These are phyloP conservation scores for Drechslerella dactyloides DNA, from an alignment of 2,329 filamentous ascomycete genomes.

Conservation along the genomic window DNA sequence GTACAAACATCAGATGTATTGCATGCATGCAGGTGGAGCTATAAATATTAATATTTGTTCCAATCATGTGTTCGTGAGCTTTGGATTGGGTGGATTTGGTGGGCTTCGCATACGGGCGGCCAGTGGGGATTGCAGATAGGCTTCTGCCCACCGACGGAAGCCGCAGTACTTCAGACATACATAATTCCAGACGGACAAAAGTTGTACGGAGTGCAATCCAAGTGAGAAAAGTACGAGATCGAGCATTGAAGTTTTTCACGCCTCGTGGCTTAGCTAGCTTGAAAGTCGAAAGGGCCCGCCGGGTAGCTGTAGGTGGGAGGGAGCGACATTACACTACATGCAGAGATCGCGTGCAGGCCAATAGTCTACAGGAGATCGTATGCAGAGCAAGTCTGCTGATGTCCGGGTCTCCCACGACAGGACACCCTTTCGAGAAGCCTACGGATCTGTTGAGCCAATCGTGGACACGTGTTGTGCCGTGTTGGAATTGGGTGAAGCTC, in stretches of 20 bases:
- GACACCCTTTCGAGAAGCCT: no score
- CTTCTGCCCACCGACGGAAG: slow-evolving; percentile 21
- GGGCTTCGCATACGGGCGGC: background rate
- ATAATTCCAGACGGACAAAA: no score
- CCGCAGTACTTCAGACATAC: slow-evolving; percentile 15
- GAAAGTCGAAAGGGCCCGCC: background rate
- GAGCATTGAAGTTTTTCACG: no score
- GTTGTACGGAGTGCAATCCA: no score
- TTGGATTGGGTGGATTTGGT: slow-evolving; percentile 18
- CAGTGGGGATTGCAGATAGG: slow-evolving; percentile 42
- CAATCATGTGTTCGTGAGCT: slow-evolving; percentile 40
- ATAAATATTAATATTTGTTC: slow-evolving; percentile 35
- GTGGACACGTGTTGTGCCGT: background rate
- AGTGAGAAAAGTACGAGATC: no score
- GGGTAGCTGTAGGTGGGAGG: slow-evolving; percentile 1
- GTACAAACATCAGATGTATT: slow-evolving; percentile 11
- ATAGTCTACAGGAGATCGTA: slow-evolving; percentile 24
- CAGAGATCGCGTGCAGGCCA: slow-evolving; percentile 19
- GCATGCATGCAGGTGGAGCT: slow-evolving; percentile 49
- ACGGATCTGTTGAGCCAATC: background rate
- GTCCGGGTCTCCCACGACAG: no score
- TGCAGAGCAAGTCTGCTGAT: slow-evolving; percentile 23
- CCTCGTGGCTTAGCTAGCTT: no score
- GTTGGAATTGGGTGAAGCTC: slow-evolving; percentile 11
- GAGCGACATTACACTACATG: background rate